A percentile compares a stretch with the other conserved stretches of the same genome.
Evolutionary conservation across 257 asterid genomes (phyloP).

Genomic region (Fraxinus anomala): DNA sequence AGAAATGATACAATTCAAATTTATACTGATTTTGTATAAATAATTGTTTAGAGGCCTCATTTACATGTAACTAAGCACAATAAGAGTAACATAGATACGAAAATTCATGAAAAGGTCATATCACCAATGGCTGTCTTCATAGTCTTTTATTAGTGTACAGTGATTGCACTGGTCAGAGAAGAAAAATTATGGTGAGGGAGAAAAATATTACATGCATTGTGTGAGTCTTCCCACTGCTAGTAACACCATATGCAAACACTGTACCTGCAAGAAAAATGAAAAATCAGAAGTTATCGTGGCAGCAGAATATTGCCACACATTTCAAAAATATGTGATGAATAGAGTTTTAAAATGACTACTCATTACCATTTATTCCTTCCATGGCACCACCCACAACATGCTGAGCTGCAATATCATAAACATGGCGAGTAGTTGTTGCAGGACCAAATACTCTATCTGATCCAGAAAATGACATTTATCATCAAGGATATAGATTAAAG

Average conservation of each 20-base stretch:
- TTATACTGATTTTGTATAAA: neutral
- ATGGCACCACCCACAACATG: slow-evolving; percentile 78
- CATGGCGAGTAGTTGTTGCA: slow-evolving; percentile 88
- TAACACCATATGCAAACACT: slow-evolving; percentile 83
- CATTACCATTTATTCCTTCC: slow-evolving; percentile 81
- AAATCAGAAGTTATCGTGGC: neutral
- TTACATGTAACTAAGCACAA: neutral
- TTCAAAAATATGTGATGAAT: slow-evolving; percentile 12
- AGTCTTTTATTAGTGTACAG: neutral
- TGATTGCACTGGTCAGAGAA: neutral
- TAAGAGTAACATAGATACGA: neutral
- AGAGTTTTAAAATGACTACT: neutral
- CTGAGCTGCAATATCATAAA: slow-evolving; percentile 86
- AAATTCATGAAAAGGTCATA: slow-evolving; percentile 7
- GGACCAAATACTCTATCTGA: slow-evolving; percentile 91
- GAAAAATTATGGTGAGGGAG: slow-evolving; percentile 10
- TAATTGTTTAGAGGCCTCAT: neutral
- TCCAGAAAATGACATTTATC: slow-evolving; percentile 21
- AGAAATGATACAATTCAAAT: neutral
- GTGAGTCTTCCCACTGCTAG: slow-evolving; percentile 91
- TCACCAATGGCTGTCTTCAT: neutral
- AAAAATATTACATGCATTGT: slow-evolving; percentile 74
- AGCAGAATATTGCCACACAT: neutral
- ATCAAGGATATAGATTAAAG: slow-evolving; percentile 8
- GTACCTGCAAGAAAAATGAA: slow-evolving; percentile 55